Evolutionary conservation across 169 alveolate species (phyloP).

Genomic region (Amoebophrya sp.): DNA sequence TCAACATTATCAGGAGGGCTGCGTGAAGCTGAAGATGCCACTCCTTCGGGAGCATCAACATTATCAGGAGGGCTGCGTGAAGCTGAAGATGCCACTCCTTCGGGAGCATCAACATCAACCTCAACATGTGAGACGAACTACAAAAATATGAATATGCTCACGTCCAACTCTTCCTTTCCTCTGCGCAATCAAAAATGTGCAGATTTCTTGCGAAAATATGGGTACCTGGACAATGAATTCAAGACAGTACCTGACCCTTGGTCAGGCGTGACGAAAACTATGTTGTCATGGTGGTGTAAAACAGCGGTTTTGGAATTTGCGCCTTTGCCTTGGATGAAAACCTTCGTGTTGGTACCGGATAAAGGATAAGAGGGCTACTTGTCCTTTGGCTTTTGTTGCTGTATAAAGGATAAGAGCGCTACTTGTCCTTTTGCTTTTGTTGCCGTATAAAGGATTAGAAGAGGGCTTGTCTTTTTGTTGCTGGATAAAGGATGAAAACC

Average conservation of each 20-base stretch:
- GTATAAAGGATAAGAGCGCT: neutral
- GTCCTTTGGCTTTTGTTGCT: too few species aligned
- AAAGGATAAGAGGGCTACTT: neutral
- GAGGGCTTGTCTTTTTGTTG: too few species aligned
- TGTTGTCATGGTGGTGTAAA: neutral
- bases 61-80: too few species aligned
- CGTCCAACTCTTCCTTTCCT: too few species aligned
- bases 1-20: too few species aligned
- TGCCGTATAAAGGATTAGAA: neutral
- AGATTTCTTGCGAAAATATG: neutral
- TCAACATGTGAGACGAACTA: too few species aligned
- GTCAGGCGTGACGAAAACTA: neutral
- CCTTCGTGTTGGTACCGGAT: neutral
- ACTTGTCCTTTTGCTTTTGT: too few species aligned
- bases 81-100: too few species aligned
- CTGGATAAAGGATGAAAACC: neutral
- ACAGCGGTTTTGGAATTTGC: neutral
- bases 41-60: too few species aligned
- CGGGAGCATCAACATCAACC: too few species aligned
- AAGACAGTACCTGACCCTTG: neutral
- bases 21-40: too few species aligned
- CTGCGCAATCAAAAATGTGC: neutral
- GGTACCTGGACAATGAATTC: neutral
- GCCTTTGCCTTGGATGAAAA: neutral
- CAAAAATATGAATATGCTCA: too few species aligned